Conservation (phyloP, 83 land plant genomes). For the Isoetes engelmannii region DNA sequence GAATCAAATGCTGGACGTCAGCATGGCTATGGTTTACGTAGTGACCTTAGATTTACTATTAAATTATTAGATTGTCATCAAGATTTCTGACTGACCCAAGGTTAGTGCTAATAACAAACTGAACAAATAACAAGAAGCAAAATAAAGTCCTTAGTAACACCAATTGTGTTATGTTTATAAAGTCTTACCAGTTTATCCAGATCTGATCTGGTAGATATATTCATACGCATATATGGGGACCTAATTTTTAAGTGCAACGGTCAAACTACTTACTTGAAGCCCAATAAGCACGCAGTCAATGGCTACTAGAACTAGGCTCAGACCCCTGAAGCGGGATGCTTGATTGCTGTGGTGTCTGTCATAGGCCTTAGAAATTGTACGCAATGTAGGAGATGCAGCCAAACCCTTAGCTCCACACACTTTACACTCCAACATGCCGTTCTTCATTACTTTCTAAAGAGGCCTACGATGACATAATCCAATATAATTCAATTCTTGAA, state of each 20-base stretch:
- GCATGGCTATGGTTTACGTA: no score
- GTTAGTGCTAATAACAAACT: background rate
- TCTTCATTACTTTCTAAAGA: conserved; percentile 4
- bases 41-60: no score
- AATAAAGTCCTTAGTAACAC: background rate
- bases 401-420: conserved; percentile 1
- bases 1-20: no score
- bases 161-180: background rate
- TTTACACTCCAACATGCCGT: conserved; percentile 10
- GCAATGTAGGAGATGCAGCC: conserved; percentile 1
- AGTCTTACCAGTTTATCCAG: background rate
- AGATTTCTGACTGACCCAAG: background rate
- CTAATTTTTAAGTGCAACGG: background rate
- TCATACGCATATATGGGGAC: background rate
- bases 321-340: conserved; percentile 12
- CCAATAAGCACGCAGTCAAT: conserved; percentile 11
- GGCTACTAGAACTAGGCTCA: conserved; percentile 6
- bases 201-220: background rate
- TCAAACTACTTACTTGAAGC: conserved; percentile 5
- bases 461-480: no score
- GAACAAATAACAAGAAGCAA: background rate
- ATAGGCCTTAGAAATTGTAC: conserved; percentile 12
- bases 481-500: no score
- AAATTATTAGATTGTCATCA: background rate
- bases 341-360: conserved; percentile 11